Percentiles rank a stretch among this genome's conserved stretches.
Evolutionary conservation across 352 stramenopile genomes (phyloP).

Genomic region (Saprolegnia parasitica): DNA sequence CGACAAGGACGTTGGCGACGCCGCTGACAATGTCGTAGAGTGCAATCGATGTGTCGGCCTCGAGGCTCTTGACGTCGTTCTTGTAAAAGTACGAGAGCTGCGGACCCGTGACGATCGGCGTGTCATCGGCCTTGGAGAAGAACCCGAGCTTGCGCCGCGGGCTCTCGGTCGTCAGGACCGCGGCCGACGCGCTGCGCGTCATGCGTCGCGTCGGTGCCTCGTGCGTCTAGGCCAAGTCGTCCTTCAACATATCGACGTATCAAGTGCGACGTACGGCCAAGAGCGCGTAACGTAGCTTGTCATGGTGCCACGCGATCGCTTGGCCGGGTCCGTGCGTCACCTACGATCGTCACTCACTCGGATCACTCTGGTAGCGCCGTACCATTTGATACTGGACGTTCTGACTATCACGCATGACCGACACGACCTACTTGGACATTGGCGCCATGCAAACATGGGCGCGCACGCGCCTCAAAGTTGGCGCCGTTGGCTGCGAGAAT

Average conservation of each 20-base stretch:
- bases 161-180: slow-evolving; percentile 9
- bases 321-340: background rate
- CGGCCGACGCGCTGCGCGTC: background rate
- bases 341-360: background rate
- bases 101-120: background rate
- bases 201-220: background rate
- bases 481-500: background rate
- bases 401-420: background rate
- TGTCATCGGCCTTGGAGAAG: slow-evolving; percentile 21
- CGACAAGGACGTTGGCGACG: slow-evolving; percentile 32
- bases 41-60: background rate
- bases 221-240: background rate
- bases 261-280: slow-evolving; percentile 3
- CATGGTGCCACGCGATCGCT: slow-evolving; percentile 10
- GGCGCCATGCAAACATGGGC: background rate
- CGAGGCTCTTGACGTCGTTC: slow-evolving; percentile 7
- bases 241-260: background rate
- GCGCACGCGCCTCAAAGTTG: slow-evolving; percentile 1
- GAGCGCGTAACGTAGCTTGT: slow-evolving; percentile 9
- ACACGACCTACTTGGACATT: background rate
- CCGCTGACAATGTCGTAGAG: slow-evolving; percentile 32
- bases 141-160: slow-evolving; percentile 18
- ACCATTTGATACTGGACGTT: slow-evolving; percentile 6
- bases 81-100: slow-evolving; percentile 16
- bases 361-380: background rate